Evolutionary conservation across 768 basidiomycete species (phyloP), one percentile per base, ranked within the genome.

Genomic region (Boletus pseudopeckii): DNA sequence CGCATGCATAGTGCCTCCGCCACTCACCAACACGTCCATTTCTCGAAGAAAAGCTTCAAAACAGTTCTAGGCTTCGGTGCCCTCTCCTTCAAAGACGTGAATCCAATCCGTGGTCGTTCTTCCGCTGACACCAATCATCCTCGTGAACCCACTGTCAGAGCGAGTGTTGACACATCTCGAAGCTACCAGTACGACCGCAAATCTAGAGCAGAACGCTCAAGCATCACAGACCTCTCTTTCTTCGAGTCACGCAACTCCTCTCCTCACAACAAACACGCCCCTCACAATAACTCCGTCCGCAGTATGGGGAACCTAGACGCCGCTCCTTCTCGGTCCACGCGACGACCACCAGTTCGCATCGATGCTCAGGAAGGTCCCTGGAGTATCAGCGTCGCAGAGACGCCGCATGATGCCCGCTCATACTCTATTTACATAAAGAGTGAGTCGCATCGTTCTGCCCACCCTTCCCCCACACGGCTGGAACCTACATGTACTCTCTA

Each of bases 371-470:
- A 90, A 64, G 89, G 88, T 14, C 89, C 84, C 22, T 94, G 92
- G 92, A 84, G 83, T 64, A 83, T 94, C 67, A 90, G 88, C 68
- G 90, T 92, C 58, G 92, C 92, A 58, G 89, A 92, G 75, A 86
- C 83, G 48, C 88, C 88, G 22, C 80, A 90, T 68, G 85, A 88
- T 71, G 67, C 83, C 43, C 75, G 78, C 59, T 70, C 69, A 52
- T 93, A 86, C 75, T 86, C 81, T 67, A 80, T 93, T 66, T 93
- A 93, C 77, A 83, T 93, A 73, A 93, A 92, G 80, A 93, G 91
- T 92, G 72, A 77, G 89, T 62, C 53, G 50, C 45, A 57, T 60
- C 56, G 45, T 60, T 61, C 46, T 51, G 33, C 58, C 63, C 64
- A 60, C 65, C 54, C 52, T 55, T 64, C 58, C 52, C 57, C 61